Percentiles rank a stretch among this genome's conserved stretches.
phyloP scores from a whole-genome alignment of 2,329 filamentous ascomycete genomes.

The Leptographium wingfieldii region DNA sequence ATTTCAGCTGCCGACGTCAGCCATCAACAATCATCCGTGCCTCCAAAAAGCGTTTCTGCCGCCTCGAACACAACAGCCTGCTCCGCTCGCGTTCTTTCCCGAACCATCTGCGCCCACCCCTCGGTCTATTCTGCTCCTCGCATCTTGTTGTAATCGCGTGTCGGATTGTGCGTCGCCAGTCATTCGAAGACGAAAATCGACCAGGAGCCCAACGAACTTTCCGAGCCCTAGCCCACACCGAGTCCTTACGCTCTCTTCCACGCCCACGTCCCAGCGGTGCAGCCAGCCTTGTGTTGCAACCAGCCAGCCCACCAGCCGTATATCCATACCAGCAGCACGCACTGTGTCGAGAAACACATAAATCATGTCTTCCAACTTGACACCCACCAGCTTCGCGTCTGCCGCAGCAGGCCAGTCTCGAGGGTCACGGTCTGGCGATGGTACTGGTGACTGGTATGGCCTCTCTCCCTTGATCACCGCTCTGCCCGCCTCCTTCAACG shows the following conservation, averaged over 20 bases:
- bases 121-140: background rate
- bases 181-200: background rate
- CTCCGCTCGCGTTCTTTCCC: background rate
- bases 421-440: conserved; percentile 39
- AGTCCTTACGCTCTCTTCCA: background rate
- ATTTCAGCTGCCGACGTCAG: background rate
- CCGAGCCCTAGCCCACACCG: background rate
- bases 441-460: conserved; percentile 10
- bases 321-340: background rate
- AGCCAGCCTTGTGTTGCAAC: background rate
- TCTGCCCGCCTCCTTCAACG: background rate
- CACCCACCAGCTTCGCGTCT: conserved; percentile 69
- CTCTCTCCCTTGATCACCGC: background rate
- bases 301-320: background rate
- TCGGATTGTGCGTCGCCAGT: background rate
- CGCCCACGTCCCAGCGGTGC: background rate
- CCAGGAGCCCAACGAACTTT: background rate
- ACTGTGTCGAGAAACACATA: background rate
- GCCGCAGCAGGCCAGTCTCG: conserved; percentile 65
- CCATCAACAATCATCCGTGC: background rate
- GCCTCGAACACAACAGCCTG: background rate
- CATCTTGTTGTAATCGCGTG: background rate
- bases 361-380: conserved; percentile 56
- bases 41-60: background rate
- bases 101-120: background rate